These are phyloP conservation scores for Paxillus involutus DNA, from an alignment of 768 basidiomycete genomes.

Conservation along the genomic window DNA sequence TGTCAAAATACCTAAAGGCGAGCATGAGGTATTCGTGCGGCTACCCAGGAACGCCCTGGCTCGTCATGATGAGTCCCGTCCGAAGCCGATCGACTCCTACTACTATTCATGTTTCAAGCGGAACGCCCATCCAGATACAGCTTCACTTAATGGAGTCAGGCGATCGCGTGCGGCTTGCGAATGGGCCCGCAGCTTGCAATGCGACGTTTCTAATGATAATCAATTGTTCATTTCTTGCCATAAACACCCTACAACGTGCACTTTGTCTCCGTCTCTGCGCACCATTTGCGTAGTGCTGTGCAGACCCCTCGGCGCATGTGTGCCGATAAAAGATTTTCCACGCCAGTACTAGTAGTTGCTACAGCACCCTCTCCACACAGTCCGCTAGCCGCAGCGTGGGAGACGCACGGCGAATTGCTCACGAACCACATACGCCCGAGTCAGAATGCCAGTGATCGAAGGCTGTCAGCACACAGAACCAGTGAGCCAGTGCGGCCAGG, in stretches of 20 bases:
- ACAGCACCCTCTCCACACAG: conserved; percentile 1
- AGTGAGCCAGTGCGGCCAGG: conserved; percentile 68
- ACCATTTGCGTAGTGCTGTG: conserved; percentile 1
- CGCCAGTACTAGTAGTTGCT: neutral
- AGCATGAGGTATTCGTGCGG: conserved; percentile 33
- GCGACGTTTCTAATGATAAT: conserved; percentile 29
- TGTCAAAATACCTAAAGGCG: conserved; percentile 28
- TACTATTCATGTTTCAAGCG: conserved; percentile 9
- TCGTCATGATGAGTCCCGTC: conserved; percentile 30
- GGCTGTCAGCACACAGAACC: conserved; percentile 52
- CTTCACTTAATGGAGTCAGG: conserved; percentile 6
- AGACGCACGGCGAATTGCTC: conserved; percentile 24
- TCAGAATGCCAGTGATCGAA: conserved; percentile 58
- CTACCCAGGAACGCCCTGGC: conserved; percentile 25
- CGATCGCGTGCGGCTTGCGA: conserved; percentile 24
- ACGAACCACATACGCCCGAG: conserved; percentile 17
- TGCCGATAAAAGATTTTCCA: conserved; percentile 21
- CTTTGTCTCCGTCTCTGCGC: conserved; percentile 27
- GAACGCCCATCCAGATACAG: conserved; percentile 8
- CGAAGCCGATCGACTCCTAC: conserved; percentile 20
- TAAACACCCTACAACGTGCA: conserved; percentile 30
- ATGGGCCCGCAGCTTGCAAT: conserved; percentile 13
- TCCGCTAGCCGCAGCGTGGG: conserved; percentile 17
- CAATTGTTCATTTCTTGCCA: conserved; percentile 23
- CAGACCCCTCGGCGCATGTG: conserved; percentile 12